phyloP scores from a whole-genome alignment of 192 early-diverging fungal genomes.

The Helicostylum pulchrum region DNA sequence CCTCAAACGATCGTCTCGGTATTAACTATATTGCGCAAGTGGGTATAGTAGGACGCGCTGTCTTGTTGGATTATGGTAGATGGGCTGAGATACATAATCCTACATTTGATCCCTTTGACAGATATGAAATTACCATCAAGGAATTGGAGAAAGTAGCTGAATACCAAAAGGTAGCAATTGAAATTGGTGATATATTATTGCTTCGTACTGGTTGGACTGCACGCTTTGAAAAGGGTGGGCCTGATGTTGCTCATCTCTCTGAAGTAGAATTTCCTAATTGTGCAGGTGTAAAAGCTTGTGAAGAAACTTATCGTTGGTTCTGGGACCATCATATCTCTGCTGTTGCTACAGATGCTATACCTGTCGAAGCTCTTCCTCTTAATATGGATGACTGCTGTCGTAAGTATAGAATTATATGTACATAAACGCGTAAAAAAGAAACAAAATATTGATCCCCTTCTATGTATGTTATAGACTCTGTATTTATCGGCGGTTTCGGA shows the following conservation, averaged over 20 bases:
- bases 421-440: background rate
- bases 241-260: background rate
- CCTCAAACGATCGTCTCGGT: constrained; percentile 15
- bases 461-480: constrained; percentile 8
- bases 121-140: constrained; percentile 17
- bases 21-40: constrained; percentile 28
- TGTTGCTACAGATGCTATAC: constrained; percentile 18
- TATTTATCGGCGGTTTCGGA: constrained; percentile 24
- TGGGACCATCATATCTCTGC: constrained; percentile 32
- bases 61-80: constrained; percentile 24
- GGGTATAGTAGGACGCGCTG: constrained; percentile 27
- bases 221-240: constrained; percentile 3
- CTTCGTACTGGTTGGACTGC: constrained; percentile 26
- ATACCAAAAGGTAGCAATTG: constrained; percentile 17
- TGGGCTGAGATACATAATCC: constrained; percentile 17
- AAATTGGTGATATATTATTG: constrained; percentile 27
- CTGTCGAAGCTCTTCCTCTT: constrained; percentile 26
- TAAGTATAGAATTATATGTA: constrained; percentile 9
- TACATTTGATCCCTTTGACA: constrained; percentile 19
- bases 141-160: constrained; percentile 20
- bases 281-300: constrained; percentile 25
- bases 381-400: constrained; percentile 3
- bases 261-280: background rate
- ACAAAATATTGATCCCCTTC: too few species aligned
- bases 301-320: constrained; percentile 25